Conservation (phyloP, 495 filamentous ascomycete genomes). For the Venustampulla echinocandica region DNA sequence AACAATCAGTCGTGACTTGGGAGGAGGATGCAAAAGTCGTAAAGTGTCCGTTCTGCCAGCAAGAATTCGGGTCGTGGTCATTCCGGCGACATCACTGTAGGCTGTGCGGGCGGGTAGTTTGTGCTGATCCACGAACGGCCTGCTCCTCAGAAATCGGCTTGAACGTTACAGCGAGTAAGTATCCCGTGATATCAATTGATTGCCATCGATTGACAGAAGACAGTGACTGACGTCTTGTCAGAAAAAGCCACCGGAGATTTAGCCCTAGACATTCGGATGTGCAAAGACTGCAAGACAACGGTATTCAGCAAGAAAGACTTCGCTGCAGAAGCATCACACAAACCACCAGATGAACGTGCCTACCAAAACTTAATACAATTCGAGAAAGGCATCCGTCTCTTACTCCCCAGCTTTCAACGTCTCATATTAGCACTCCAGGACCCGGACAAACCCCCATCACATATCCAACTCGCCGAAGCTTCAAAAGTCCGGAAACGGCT, state of each 20-base stretch:
- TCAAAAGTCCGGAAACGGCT: constrained; percentile 85
- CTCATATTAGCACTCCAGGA: constrained; percentile 55
- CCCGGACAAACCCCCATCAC: constrained; percentile 61
- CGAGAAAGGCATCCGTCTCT: constrained; percentile 73
- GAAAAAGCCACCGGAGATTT: constrained; percentile 58
- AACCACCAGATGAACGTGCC: constrained; percentile 66
- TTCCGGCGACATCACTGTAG: constrained; percentile 92
- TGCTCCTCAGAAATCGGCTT: constrained; percentile 82
- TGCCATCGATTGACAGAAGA: constrained; percentile 20
- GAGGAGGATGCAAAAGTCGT: constrained; percentile 78
- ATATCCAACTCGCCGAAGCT: constrained; percentile 73
- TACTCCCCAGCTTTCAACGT: constrained; percentile 82
- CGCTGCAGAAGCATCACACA: constrained; percentile 53
- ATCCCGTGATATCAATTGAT: background rate
- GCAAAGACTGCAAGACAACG: constrained; percentile 76
- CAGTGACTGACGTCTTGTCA: constrained; percentile 39
- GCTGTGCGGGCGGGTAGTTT: constrained; percentile 86
- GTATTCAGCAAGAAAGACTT: constrained; percentile 85
- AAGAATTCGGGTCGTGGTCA: constrained; percentile 83
- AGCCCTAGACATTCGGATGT: constrained; percentile 78
- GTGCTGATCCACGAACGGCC: constrained; percentile 70
- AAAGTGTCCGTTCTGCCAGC: constrained; percentile 86
- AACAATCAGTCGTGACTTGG: constrained; percentile 91
- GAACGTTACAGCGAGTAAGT: constrained; percentile 63
- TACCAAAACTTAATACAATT: constrained; percentile 88